phyloP scores from a whole-genome alignment of 140 eudicot genomes.

The Senecio squalidus region DNA sequence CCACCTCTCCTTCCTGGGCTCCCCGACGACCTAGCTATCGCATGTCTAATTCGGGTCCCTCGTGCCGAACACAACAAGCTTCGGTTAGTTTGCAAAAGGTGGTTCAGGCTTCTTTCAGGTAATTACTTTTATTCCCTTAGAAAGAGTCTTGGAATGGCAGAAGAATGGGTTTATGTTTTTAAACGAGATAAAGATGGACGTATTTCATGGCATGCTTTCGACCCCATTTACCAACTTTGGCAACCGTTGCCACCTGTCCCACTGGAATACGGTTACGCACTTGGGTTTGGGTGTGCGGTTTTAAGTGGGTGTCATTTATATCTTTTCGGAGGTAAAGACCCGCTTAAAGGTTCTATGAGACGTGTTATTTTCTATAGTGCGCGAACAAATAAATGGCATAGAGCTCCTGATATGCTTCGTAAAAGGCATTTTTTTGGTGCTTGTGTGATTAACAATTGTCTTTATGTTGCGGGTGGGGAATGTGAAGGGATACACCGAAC shows the following conservation, averaged over 20 bases:
- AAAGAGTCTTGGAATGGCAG: conserved; percentile 84
- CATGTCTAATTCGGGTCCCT: conserved; percentile 90
- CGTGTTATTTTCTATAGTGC: conserved; percentile 90
- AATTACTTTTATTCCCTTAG: conserved; percentile 76
- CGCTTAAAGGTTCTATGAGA: conserved; percentile 86
- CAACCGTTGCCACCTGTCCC: conserved; percentile 99
- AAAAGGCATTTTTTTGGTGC: conserved; percentile 90
- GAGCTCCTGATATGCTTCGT: conserved; percentile 92
- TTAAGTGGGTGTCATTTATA: conserved; percentile 89
- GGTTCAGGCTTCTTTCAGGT: conserved; percentile 79
- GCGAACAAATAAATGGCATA: conserved; percentile 92
- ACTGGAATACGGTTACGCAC: conserved; percentile 69
- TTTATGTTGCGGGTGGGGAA: conserved; percentile 97
- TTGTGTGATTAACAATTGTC: conserved; percentile 87
- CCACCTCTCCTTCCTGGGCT: conserved; percentile 97
- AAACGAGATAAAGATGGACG: conserved; percentile 90
- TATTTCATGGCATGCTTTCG: conserved; percentile 96
- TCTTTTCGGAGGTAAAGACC: conserved; percentile 95
- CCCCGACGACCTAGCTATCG: conserved; percentile 92
- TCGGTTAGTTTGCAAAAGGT: conserved; percentile 86
- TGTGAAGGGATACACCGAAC: conserved; percentile 94
- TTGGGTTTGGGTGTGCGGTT: conserved; percentile 96
- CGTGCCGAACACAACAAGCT: conserved; percentile 88
- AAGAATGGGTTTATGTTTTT: conserved; percentile 92
- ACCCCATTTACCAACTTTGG: conserved; percentile 89